A percentile compares a stretch with the other conserved stretches of the same genome.
These are phyloP conservation scores for Aureobasidium lini DNA, from an alignment of 2,329 filamentous ascomycete genomes.

Conservation along the genomic window DNA sequence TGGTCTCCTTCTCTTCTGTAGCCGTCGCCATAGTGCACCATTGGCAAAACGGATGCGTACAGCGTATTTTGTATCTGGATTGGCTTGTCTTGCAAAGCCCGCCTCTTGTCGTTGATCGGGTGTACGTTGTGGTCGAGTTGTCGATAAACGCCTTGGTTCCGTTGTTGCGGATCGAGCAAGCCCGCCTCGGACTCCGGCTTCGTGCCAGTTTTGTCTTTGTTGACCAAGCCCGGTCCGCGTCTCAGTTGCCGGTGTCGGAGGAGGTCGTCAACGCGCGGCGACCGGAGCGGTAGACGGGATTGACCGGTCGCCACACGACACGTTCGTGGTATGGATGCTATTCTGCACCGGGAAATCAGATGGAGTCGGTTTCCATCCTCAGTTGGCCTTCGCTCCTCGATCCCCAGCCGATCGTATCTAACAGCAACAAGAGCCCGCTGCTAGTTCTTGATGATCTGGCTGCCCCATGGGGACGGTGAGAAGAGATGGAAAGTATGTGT, in stretches of 20 bases:
- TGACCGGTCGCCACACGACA: neutral
- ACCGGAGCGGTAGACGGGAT: too few relatives aligned
- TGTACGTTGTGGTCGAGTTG: neutral
- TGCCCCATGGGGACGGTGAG: constrained; percentile 11
- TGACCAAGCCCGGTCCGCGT: neutral
- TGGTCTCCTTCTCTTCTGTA: too few relatives aligned
- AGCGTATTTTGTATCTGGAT: too few relatives aligned
- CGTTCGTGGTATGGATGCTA: neutral
- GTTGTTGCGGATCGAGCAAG: neutral
- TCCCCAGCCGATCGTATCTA: neutral
- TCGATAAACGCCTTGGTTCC: neutral
- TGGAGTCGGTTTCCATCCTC: neutral
- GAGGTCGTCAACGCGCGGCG: neutral
- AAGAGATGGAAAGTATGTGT: constrained; percentile 9
- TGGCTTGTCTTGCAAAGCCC: neutral
- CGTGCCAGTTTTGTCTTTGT: neutral
- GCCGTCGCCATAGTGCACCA: too few relatives aligned
- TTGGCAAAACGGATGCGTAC: too few relatives aligned
- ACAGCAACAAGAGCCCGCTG: neutral
- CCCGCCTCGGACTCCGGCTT: neutral
- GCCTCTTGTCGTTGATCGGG: too few relatives aligned
- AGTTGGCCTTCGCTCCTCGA: neutral
- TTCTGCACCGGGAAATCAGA: neutral
- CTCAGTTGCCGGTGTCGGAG: neutral
- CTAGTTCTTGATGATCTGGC: neutral